Conservation (phyloP, 495 filamentous ascomycete genomes). For the Talaromyces proteolyticus region DNA sequence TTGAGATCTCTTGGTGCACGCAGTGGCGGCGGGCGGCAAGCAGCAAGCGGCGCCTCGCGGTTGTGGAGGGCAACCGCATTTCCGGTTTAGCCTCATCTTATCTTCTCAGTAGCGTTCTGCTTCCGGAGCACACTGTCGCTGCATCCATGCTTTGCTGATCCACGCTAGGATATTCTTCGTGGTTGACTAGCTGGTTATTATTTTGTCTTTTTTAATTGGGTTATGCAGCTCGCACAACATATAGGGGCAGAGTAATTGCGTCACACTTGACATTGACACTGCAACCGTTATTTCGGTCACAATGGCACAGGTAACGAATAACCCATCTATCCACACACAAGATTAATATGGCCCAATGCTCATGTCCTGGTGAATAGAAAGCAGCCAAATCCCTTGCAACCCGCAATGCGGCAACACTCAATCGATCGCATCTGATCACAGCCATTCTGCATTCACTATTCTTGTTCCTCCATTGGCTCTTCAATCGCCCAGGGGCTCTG, state of each 20-base stretch:
- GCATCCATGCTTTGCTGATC: background rate
- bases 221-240: too few species aligned
- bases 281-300: too few species aligned
- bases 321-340: background rate
- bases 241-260: too few species aligned
- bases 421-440: conserved; percentile 72
- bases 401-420: conserved; percentile 67
- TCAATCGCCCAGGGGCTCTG: conserved; percentile 64
- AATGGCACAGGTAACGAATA: conserved; percentile 4
- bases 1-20: conserved; percentile 19
- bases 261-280: too few species aligned
- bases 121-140: background rate
- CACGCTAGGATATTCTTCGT: too few species aligned
- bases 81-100: background rate
- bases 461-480: conserved; percentile 57
- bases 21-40: conserved; percentile 15
- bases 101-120: background rate
- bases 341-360: background rate
- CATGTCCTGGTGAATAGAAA: conserved; percentile 52
- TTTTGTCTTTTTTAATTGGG: background rate
- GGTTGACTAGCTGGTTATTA: background rate
- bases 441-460: conserved; percentile 66
- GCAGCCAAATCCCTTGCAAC: conserved; percentile 86
- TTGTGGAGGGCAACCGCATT: conserved; percentile 28
- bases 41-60: conserved; percentile 14